Conservation (phyloP, 148 eudicot genomes). For the Camellia granthamiana region DNA sequence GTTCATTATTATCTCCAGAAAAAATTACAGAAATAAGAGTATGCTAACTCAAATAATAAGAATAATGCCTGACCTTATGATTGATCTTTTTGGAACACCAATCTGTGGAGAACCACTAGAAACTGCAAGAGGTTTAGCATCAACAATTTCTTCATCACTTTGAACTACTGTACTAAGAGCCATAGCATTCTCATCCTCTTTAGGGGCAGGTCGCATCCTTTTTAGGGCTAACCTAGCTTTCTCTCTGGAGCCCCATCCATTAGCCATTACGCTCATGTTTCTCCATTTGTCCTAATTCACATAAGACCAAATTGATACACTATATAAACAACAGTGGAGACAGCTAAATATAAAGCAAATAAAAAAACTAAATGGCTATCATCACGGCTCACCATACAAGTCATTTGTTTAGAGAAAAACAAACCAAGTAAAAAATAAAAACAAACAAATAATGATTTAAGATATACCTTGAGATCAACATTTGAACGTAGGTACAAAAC, state of each 20-base stretch:
- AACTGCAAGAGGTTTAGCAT: slow-evolving; percentile 42
- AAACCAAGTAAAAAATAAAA: neutral
- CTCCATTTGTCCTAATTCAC: slow-evolving; percentile 90
- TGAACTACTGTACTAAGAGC: slow-evolving; percentile 40
- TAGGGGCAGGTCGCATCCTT: slow-evolving; percentile 48
- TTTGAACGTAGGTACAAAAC: slow-evolving; percentile 76
- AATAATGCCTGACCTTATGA: slow-evolving; percentile 61
- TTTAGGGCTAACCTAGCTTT: slow-evolving; percentile 72
- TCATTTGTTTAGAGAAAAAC: neutral
- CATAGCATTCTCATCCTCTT: slow-evolving; percentile 60
- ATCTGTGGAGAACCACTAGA: slow-evolving; percentile 53
- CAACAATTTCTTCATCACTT: slow-evolving; percentile 72
- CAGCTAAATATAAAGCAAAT: neutral
- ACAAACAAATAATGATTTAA: neutral
- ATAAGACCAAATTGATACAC: neutral
- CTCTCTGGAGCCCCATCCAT: slow-evolving; percentile 74
- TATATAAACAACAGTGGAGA: neutral
- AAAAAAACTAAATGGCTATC: neutral
- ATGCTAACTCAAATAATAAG: neutral
- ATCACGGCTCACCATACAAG: neutral
- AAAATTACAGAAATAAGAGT: neutral
- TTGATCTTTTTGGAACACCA: slow-evolving; percentile 71
- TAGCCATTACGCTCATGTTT: slow-evolving; percentile 90
- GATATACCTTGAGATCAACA: slow-evolving; percentile 80
- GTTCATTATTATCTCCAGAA: neutral